A percentile compares a stretch with the other conserved stretches of the same genome.
Evolutionary conservation across 352 stramenopile species (phyloP).

Genomic region (Phytopythium aichiense): DNA sequence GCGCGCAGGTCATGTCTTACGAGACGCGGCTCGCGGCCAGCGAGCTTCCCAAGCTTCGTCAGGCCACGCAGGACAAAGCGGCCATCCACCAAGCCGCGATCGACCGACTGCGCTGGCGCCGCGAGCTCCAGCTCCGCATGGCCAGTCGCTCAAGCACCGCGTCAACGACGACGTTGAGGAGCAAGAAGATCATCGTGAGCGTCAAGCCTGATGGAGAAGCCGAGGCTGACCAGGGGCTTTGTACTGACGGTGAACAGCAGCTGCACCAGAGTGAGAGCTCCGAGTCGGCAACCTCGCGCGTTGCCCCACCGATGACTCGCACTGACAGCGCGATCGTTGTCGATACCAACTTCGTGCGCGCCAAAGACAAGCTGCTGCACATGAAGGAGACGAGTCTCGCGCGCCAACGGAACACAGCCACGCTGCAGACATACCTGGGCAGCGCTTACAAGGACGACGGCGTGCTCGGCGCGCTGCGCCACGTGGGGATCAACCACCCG

Average conservation of each 20-base stretch:
- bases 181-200: conserved; percentile 12
- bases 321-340: not conserved
- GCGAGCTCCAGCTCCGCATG: conserved; percentile 58
- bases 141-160: conserved; percentile 20
- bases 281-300: no score
- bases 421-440: conserved; percentile 64
- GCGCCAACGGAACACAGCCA: conserved; percentile 54
- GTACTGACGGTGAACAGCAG: not conserved
- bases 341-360: conserved; percentile 48
- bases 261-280: not conserved
- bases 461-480: conserved; percentile 60
- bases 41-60: conserved; percentile 61
- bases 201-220: not conserved
- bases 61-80: conserved; percentile 64
- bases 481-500: conserved; percentile 75
- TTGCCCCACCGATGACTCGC: not conserved
- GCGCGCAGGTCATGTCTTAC: conserved; percentile 63
- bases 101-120: conserved; percentile 57
- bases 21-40: conserved; percentile 53
- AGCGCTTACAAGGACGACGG: conserved; percentile 72
- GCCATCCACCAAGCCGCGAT: conserved; percentile 64
- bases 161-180: not conserved
- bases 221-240: not conserved
- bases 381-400: conserved; percentile 64
- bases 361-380: conserved; percentile 73